phyloP scores from a whole-genome alignment of 1,284 basidiomycete genomes.

The Tremellales sp. region DNA sequence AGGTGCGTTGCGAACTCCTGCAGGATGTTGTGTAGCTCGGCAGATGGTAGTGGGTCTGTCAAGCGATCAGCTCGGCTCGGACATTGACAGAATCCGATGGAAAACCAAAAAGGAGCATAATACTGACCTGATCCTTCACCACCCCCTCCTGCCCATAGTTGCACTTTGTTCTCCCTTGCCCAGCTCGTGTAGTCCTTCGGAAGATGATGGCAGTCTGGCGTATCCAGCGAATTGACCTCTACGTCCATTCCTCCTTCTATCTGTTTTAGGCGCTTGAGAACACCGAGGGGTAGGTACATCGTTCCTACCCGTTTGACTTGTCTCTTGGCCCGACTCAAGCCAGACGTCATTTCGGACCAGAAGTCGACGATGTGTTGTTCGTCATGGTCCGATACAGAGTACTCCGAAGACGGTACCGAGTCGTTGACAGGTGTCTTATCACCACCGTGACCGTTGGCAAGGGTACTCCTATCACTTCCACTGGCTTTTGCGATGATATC shows the following conservation, averaged over 20 bases:
- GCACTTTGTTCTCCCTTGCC: slow-evolving; percentile 33
- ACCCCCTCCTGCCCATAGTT: slow-evolving; percentile 47
- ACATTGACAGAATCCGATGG: neutral
- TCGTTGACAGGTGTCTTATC: slow-evolving; percentile 9
- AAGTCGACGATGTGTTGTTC: slow-evolving; percentile 16
- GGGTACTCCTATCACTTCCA: slow-evolving; percentile 20
- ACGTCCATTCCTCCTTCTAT: neutral
- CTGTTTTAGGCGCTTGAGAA: neutral
- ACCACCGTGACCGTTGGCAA: slow-evolving; percentile 11
- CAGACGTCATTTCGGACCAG: slow-evolving; percentile 16
- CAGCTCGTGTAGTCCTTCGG: slow-evolving; percentile 37
- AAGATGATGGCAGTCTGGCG: slow-evolving; percentile 45
- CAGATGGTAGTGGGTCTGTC: slow-evolving; percentile 42
- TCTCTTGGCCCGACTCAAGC: slow-evolving; percentile 1
- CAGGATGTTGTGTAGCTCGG: slow-evolving; percentile 45
- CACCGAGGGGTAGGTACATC: slow-evolving; percentile 26
- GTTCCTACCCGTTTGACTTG: slow-evolving; percentile 33
- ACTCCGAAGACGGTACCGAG: too few relatives aligned
- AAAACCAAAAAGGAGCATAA: neutral
- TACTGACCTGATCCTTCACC: slow-evolving; percentile 43
- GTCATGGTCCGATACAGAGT: neutral
- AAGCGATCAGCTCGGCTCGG: neutral
- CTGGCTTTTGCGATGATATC: neutral
- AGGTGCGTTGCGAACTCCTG: slow-evolving; percentile 36
- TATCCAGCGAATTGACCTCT: slow-evolving; percentile 40